These are phyloP conservation scores for Colletotrichum graminicola DNA, from an alignment of 2,329 filamentous ascomycete species.

Conservation along the genomic window DNA sequence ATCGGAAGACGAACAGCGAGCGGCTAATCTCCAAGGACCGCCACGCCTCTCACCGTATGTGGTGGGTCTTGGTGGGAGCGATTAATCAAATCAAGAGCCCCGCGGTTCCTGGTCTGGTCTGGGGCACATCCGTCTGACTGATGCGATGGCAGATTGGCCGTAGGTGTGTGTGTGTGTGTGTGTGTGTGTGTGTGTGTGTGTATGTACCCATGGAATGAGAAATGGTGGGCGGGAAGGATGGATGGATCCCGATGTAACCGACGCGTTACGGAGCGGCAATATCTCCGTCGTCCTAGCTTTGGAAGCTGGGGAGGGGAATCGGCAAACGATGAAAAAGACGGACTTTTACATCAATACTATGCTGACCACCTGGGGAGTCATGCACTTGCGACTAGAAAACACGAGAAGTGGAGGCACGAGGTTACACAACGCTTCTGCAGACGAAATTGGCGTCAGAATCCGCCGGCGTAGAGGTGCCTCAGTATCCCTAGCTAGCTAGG, in stretches of 20 bases:
- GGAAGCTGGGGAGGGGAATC: constrained; percentile 17
- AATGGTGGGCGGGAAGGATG: constrained; percentile 20
- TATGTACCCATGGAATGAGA: constrained; percentile 31
- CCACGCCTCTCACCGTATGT: constrained; percentile 30
- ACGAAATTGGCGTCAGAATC: constrained; percentile 28
- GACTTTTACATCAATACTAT: constrained; percentile 17
- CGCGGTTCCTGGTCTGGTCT: constrained; percentile 32
- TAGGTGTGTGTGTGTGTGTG: constrained; percentile 13
- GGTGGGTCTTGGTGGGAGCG: constrained; percentile 32
- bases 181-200: constrained; percentile 20
- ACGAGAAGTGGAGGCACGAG: constrained; percentile 9
- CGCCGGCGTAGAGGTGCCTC: not conserved
- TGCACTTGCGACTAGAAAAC: constrained; percentile 32
- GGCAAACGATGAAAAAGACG: constrained; percentile 19
- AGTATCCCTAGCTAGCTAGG: not conserved
- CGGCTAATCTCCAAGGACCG: constrained; percentile 33
- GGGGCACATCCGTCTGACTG: constrained; percentile 30
- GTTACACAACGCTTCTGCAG: constrained; percentile 39
- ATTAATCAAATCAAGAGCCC: constrained; percentile 24
- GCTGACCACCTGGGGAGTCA: constrained; percentile 33
- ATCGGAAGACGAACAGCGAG: constrained; percentile 15
- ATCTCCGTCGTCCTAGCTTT: constrained; percentile 12
- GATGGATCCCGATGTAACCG: constrained; percentile 36
- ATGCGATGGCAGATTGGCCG: constrained; percentile 34
- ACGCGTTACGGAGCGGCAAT: constrained; percentile 24